Base-by-base conservation (phyloP, 768 basidiomycete species). In the Porphyrellus cyaneotinctus region DNA sequence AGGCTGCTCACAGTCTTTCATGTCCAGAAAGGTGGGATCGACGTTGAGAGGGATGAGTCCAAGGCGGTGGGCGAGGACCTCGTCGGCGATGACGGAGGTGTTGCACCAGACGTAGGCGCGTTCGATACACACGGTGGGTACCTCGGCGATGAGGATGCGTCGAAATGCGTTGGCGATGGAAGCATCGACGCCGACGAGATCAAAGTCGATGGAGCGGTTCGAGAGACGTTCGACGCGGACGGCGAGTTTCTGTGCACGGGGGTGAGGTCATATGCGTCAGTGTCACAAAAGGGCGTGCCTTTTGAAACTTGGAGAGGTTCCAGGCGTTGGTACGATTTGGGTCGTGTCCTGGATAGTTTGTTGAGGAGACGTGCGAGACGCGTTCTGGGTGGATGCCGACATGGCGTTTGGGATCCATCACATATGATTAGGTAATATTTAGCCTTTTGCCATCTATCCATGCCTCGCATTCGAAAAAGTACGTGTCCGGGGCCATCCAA, bases 161-260 rank as follows among this genome's bases (percentile, higher is more conserved):
- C 97, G 79, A 58, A 95, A 82, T 0, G 95, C 93, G 69, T 99
- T 98, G 28, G 97, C 94, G 53, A 99, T 89, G 15, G 92, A 90
- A 1, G 97, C 91, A 67, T 99, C 95, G 26, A 97, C 88, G 6
- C 95, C 95, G 51, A 97, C 81, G 41, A 98, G 75, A 71, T 99
- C 97, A 68, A 99, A 95, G 59, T 97, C 95, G 56, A 97, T 82
- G 2, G 88, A 86, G 15, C 86, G 80, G 38, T 87, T 79, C 0
- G 94, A 95, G 32, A 95, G 73, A 38, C 89, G 80, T 54, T 88
- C 83, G 32, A 97, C 78, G 51, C 84, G 77, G 11, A 93, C 82
- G 64, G 76, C 74, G 49, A 95, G 74, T 63, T 78, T 87, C 91
- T 91, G 70, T 8, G 26, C 68, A 17, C n/a, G 38, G 5, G 47